phyloP scores from a whole-genome alignment of 768 basidiomycete genomes.

The Auriscalpium vulgare region DNA sequence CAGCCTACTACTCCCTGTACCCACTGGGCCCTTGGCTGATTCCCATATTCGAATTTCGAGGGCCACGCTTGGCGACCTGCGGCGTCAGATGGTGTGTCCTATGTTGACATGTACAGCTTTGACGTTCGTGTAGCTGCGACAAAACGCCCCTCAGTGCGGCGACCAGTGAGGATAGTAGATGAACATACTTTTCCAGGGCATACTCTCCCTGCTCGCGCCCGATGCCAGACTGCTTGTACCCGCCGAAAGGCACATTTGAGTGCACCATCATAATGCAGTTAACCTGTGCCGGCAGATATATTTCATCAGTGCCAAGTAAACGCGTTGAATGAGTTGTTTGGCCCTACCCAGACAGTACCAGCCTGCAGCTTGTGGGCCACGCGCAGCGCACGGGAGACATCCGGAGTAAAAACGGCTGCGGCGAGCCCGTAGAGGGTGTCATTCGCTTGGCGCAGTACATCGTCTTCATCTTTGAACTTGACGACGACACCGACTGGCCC shows the following conservation, averaged over 20 bases:
- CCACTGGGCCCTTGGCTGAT: no score
- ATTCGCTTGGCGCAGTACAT: constrained; percentile 71
- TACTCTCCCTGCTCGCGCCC: constrained; percentile 66
- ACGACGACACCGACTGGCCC: constrained; percentile 65
- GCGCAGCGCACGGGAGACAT: constrained; percentile 66
- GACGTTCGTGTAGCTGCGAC: constrained; percentile 11
- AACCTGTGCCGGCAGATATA: constrained; percentile 20
- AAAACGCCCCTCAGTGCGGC: constrained; percentile 2
- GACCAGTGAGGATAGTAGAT: background rate
- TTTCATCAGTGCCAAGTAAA: background rate
- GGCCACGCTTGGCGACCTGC: background rate
- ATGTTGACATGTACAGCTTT: constrained; percentile 13
- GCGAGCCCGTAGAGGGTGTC: constrained; percentile 84
- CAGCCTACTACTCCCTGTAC: no score
- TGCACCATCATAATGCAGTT: constrained; percentile 27
- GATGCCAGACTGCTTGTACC: constrained; percentile 68
- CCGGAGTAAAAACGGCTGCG: constrained; percentile 76
- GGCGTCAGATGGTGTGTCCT: constrained; percentile 2
- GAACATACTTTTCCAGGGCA: constrained; percentile 39
- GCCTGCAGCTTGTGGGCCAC: constrained; percentile 72
- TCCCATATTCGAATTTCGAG: no score
- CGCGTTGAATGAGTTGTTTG: background rate
- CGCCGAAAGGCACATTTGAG: constrained; percentile 45
- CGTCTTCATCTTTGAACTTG: constrained; percentile 56
- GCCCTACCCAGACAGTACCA: constrained; percentile 59